Evolutionary conservation across 2,329 filamentous ascomycete species (phyloP).

Genomic region (Fusarium sp.): DNA sequence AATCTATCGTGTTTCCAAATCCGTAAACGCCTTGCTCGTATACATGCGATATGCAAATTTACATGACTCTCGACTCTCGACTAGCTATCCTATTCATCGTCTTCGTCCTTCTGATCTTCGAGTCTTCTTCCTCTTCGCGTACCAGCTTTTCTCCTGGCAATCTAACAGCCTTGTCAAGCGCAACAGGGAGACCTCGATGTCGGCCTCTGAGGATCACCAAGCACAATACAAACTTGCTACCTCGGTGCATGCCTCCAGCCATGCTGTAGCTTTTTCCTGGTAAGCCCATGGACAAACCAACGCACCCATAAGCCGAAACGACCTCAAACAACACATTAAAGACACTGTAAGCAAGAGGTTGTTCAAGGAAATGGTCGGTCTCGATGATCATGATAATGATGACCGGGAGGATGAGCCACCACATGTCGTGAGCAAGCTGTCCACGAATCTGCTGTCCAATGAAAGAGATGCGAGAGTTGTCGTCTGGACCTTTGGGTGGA

Average conservation of each 20-base stretch:
- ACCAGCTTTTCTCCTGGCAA: slow-evolving; percentile 53
- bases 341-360: slow-evolving; percentile 65
- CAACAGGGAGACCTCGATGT: slow-evolving; percentile 67
- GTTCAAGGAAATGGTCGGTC: slow-evolving; percentile 62
- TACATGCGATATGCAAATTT: not conserved
- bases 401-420: slow-evolving; percentile 72
- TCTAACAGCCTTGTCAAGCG: slow-evolving; percentile 64
- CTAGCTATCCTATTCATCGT: slow-evolving; percentile 45
- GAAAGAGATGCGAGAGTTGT: slow-evolving; percentile 59
- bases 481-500: slow-evolving; percentile 39
- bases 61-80: slow-evolving; percentile 37
- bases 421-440: slow-evolving; percentile 75
- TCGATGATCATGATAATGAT: slow-evolving; percentile 72
- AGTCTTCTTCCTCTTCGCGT: slow-evolving; percentile 50
- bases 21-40: slow-evolving; percentile 29
- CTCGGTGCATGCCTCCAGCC: slow-evolving; percentile 63
- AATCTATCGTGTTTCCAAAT: slow-evolving; percentile 15
- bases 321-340: slow-evolving; percentile 72
- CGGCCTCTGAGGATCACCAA: slow-evolving; percentile 68
- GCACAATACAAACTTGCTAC: slow-evolving; percentile 69
- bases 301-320: slow-evolving; percentile 68
- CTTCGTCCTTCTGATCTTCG: slow-evolving; percentile 44
- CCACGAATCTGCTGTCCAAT: slow-evolving; percentile 69
- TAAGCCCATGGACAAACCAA: slow-evolving; percentile 70
- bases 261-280: slow-evolving; percentile 67